These are phyloP conservation scores for Casuarina equisetifolia DNA, from an alignment of 306 rosid genomes.

Conservation along the genomic window DNA sequence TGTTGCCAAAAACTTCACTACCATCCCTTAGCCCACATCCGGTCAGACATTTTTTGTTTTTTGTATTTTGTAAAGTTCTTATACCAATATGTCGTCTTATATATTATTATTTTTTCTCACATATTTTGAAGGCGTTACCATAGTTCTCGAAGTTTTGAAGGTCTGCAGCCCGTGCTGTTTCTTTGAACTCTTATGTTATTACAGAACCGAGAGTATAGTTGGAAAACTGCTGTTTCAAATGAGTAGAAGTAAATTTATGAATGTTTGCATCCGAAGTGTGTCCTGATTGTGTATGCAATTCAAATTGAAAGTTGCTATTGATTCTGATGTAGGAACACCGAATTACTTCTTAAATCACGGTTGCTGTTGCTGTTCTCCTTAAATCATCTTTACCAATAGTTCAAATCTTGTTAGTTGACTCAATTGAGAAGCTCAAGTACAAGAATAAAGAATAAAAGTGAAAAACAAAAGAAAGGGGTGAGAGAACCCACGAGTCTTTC, in stretches of 20 bases:
- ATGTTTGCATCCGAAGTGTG: not conserved
- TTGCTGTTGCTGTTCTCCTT: not conserved
- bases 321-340: not conserved
- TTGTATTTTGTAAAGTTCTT: conserved; percentile 25
- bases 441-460: too few species aligned
- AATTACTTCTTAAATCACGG: not conserved
- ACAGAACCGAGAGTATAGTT: conserved; percentile 1
- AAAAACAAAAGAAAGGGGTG: too few species aligned
- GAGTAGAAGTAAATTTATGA: not conserved
- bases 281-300: not conserved
- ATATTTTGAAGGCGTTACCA: conserved; percentile 6
- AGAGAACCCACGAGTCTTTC: too few species aligned
- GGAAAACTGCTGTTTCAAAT: not conserved
- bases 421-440: not conserved
- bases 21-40: not conserved
- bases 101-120: not conserved
- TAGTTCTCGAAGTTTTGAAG: conserved; percentile 21
- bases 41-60: not conserved
- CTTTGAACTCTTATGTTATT: conserved; percentile 27
- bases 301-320: not conserved
- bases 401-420: not conserved
- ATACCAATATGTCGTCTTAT: conserved; percentile 14
- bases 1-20: conserved; percentile 17
- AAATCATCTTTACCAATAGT: not conserved
- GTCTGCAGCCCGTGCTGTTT: conserved; percentile 12